Conservation (phyloP, 2,329 filamentous ascomycete species). For the Botryotinia convoluta region DNA sequence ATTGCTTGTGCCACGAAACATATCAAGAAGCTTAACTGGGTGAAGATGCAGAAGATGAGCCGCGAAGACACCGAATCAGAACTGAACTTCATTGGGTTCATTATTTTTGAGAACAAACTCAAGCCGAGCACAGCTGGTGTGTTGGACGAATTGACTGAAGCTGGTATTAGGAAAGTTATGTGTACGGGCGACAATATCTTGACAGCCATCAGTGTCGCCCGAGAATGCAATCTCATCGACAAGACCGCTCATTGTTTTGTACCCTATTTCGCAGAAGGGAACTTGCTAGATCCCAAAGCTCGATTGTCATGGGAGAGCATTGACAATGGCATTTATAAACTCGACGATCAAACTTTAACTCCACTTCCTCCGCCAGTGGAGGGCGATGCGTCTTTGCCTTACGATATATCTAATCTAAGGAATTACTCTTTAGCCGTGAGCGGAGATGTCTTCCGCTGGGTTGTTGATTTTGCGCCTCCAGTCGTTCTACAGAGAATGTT, state of each 20-base stretch:
- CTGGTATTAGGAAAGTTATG: conserved; percentile 89
- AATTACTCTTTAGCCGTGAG: conserved; percentile 89
- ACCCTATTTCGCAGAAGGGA: conserved; percentile 80
- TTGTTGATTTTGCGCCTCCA: conserved; percentile 85
- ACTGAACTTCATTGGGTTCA: conserved; percentile 90
- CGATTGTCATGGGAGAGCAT: conserved; percentile 88
- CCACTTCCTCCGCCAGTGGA: conserved; percentile 70
- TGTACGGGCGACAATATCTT: conserved; percentile 97
- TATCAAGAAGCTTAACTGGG: conserved; percentile 83
- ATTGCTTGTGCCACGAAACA: conserved; percentile 93
- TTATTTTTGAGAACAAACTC: conserved; percentile 97
- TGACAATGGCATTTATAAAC: conserved; percentile 74
- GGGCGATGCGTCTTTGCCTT: conserved; percentile 78
- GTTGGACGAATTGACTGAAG: conserved; percentile 75
- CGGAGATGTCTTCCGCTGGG: conserved; percentile 95
- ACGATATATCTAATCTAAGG: conserved; percentile 74
- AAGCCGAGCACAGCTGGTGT: conserved; percentile 82
- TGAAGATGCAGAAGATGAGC: conserved; percentile 92
- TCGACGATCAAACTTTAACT: conserved; percentile 76
- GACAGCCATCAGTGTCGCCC: conserved; percentile 91
- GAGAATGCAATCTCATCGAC: conserved; percentile 83
- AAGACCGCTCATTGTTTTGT: conserved; percentile 86
- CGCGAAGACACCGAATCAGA: conserved; percentile 79
- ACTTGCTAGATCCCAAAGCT: conserved; percentile 69
- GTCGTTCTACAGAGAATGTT: conserved; percentile 80